phyloP scores from a whole-genome alignment of 1,284 basidiomycete genomes.

The Anthracocystis setariae region DNA sequence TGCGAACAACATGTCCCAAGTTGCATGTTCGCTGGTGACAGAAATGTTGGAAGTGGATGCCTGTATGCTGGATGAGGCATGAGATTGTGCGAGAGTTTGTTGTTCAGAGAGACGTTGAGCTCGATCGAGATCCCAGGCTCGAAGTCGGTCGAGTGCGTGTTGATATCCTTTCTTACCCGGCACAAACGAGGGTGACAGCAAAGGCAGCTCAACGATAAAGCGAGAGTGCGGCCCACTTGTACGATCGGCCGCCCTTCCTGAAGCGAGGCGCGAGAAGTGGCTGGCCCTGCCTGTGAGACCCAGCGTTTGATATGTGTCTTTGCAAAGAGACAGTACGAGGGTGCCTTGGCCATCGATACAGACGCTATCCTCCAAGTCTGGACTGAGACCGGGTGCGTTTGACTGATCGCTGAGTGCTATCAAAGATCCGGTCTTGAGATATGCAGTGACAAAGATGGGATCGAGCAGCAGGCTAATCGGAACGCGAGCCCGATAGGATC shows the following conservation, averaged over 20 bases:
- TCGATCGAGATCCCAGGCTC: conserved; percentile 53
- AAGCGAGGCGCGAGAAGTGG: conserved; percentile 52
- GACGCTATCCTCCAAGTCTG: conserved; percentile 52
- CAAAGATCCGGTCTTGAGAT: conserved; percentile 53
- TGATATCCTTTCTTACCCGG: conserved; percentile 62
- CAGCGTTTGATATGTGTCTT: conserved; percentile 65
- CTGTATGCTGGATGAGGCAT: conserved; percentile 24
- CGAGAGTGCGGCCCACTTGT: conserved; percentile 54
- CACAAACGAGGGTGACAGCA: conserved; percentile 57
- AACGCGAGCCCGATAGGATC: conserved; percentile 46
- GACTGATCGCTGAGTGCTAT: conserved; percentile 47
- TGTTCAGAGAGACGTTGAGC: conserved; percentile 10
- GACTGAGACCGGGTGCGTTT: conserved; percentile 22
- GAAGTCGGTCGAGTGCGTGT: conserved; percentile 48
- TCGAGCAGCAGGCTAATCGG: conserved; percentile 59
- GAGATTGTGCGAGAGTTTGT: conserved; percentile 21
- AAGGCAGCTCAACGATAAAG: conserved; percentile 59
- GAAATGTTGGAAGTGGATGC: not conserved
- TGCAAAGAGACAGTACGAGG: conserved; percentile 60
- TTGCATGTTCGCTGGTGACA: conserved; percentile 32
- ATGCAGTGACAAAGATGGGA: conserved; percentile 57
- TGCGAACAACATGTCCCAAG: conserved; percentile 49
- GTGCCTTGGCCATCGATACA: conserved; percentile 63
- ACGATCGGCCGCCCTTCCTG: conserved; percentile 62
- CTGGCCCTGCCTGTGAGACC: conserved; percentile 61